A percentile compares a stretch with the other conserved stretches of the same genome.
These are phyloP conservation scores for Mortierella alpina DNA, from an alignment of 192 early-diverging fungal genomes.

Conservation along the genomic window DNA sequence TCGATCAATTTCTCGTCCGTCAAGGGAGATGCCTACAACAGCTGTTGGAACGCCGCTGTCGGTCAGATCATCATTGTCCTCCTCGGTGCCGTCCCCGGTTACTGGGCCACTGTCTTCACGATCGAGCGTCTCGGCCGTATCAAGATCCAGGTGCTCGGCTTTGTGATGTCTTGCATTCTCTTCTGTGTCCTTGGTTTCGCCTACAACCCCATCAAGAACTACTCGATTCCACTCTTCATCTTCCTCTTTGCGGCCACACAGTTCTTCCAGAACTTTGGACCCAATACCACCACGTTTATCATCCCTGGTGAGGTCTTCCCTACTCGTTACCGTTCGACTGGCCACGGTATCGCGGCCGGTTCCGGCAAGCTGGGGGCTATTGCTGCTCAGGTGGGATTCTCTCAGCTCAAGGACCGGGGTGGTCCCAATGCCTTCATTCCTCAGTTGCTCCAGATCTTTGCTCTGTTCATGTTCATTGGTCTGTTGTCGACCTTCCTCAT, in stretches of 20 bases:
- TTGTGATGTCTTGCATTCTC: slow-evolving; percentile 76
- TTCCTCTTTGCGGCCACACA: slow-evolving; percentile 74
- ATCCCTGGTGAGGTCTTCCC: slow-evolving; percentile 86
- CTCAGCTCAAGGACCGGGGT: slow-evolving; percentile 74
- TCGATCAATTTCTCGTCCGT: slow-evolving; percentile 56
- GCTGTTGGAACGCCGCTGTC: slow-evolving; percentile 74
- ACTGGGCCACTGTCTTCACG: slow-evolving; percentile 85
- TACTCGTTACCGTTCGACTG: slow-evolving; percentile 79
- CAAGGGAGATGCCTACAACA: slow-evolving; percentile 39
- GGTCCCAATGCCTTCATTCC: slow-evolving; percentile 69
- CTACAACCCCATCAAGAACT: slow-evolving; percentile 69
- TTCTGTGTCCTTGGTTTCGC: slow-evolving; percentile 76
- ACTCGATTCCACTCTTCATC: slow-evolving; percentile 63
- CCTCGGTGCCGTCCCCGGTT: slow-evolving; percentile 88
- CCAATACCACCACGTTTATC: slow-evolving; percentile 91
- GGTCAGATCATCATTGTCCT: slow-evolving; percentile 92
- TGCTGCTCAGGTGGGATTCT: slow-evolving; percentile 77
- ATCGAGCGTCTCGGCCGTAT: slow-evolving; percentile 89
- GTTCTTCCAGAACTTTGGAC: slow-evolving; percentile 94
- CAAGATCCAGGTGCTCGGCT: slow-evolving; percentile 90
- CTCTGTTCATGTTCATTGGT: slow-evolving; percentile 80
- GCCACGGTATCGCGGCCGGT: slow-evolving; percentile 82
- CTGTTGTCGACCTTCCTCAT: slow-evolving; percentile 66
- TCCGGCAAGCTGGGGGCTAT: slow-evolving; percentile 83
- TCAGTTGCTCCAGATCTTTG: slow-evolving; percentile 75